A percentile compares a stretch with the other conserved stretches of the same genome.
Evolutionary conservation across 2,329 filamentous ascomycete genomes (phyloP).

Genomic region (Fusarium marasasianum): DNA sequence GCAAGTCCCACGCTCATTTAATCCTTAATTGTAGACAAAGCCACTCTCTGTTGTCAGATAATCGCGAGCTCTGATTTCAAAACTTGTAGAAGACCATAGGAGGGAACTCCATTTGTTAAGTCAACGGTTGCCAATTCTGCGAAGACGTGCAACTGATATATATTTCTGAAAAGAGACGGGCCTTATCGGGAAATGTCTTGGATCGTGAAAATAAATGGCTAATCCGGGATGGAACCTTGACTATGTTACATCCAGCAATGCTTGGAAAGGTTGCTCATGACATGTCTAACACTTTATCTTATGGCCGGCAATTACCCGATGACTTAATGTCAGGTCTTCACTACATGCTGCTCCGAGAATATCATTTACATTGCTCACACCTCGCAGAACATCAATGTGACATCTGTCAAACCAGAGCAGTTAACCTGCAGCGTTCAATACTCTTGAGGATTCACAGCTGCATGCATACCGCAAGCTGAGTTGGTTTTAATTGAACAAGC

Average conservation of each 20-base stretch:
- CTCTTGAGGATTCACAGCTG: too few species aligned
- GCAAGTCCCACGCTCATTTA: too few species aligned
- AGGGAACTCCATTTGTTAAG: neutral
- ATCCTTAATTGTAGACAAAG: neutral
- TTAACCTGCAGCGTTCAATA: neutral
- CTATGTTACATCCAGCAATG: too few species aligned
- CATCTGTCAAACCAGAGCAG: neutral
- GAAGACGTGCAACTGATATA: neutral
- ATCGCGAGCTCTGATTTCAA: too few species aligned
- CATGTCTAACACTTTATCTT: too few species aligned
- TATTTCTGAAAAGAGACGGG: neutral
- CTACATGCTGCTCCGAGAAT: fast-evolving
- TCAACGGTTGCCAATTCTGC: neutral
- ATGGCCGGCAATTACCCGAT: neutral
- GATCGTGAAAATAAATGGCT: neutral
- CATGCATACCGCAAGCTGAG: too few species aligned
- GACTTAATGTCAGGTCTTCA: fast-evolving
- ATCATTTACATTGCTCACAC: neutral
- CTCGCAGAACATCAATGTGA: neutral
- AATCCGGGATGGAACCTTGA: too few species aligned
- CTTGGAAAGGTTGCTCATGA: neutral
- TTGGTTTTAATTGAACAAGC: too few species aligned
- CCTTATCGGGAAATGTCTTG: too few species aligned
- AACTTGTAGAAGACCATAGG: too few species aligned
- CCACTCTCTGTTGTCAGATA: fast-evolving